phyloP scores from a whole-genome alignment of 2,329 filamentous ascomycete species.

The Exophiala oligosperma region DNA sequence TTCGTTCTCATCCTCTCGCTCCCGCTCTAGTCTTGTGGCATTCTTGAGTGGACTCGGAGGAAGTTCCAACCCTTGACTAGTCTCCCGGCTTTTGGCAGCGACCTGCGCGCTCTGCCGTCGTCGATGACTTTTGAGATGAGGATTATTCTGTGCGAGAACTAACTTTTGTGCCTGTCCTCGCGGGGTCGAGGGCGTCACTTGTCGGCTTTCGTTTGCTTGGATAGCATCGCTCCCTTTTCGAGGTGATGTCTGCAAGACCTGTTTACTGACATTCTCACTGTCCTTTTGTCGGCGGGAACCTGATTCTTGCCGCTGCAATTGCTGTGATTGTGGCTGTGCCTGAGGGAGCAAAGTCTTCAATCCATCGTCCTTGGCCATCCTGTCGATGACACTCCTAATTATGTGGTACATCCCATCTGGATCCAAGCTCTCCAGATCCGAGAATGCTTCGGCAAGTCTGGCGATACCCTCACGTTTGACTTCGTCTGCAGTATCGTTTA shows the following conservation, averaged over 20 bases:
- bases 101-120: constrained; percentile 57
- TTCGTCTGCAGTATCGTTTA: constrained; percentile 71
- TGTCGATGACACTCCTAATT: constrained; percentile 73
- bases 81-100: constrained; percentile 31
- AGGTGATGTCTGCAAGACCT: not conserved
- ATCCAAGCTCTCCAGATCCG: constrained; percentile 78
- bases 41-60: constrained; percentile 47
- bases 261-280: not conserved
- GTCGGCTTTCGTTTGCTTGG: constrained; percentile 17
- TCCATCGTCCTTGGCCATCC: constrained; percentile 55
- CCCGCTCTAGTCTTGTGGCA: constrained; percentile 34
- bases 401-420: constrained; percentile 88
- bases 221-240: constrained; percentile 8
- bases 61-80: constrained; percentile 27
- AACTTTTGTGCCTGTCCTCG: constrained; percentile 57
- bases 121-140: constrained; percentile 77
- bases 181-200: constrained; percentile 45
- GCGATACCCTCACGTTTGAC: constrained; percentile 82
- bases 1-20: constrained; percentile 8
- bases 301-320: constrained; percentile 28
- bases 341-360: constrained; percentile 41
- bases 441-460: constrained; percentile 81
- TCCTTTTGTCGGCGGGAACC: constrained; percentile 34
- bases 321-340: not conserved
- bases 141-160: constrained; percentile 77